Percentiles rank a stretch among this genome's conserved stretches.
Conservation (phyloP, 202 grass and related monocot species). For the Bolboschoenoplectus hybrid region DNA sequence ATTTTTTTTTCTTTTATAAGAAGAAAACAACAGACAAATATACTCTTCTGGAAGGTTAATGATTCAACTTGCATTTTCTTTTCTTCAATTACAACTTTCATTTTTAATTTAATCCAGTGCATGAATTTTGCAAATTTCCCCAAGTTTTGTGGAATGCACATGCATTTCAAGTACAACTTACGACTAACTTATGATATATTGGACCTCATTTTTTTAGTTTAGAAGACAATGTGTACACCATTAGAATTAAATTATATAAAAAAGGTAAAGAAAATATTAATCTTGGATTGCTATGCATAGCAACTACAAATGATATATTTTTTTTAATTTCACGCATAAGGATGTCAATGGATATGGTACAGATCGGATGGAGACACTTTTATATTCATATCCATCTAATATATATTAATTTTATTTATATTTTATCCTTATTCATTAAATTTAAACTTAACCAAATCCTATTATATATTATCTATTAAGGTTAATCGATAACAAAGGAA, state of each 20-base stretch:
- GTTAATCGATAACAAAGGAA: too few species aligned
- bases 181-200: neutral
- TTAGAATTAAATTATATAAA: neutral
- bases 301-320: neutral
- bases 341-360: too few species aligned
- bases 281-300: neutral
- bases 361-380: too few species aligned
- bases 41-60: slow-evolving; percentile 24
- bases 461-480: too few species aligned
- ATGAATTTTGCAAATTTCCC: slow-evolving; percentile 16
- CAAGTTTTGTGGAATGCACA: slow-evolving; percentile 5
- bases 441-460: too few species aligned
- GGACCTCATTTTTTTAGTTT: neutral
- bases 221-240: slow-evolving; percentile 5
- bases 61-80: slow-evolving; percentile 5
- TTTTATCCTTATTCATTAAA: too few species aligned
- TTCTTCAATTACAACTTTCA: neutral
- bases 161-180: slow-evolving; percentile 11
- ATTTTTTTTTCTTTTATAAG: neutral
- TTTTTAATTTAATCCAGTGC: neutral
- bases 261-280: neutral
- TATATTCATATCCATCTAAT: too few species aligned
- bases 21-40: slow-evolving; percentile 11
- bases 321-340: too few species aligned
- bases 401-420: too few species aligned